Conservation (phyloP, 1,284 basidiomycete species). For the Sphaerobolus stellatus region DNA sequence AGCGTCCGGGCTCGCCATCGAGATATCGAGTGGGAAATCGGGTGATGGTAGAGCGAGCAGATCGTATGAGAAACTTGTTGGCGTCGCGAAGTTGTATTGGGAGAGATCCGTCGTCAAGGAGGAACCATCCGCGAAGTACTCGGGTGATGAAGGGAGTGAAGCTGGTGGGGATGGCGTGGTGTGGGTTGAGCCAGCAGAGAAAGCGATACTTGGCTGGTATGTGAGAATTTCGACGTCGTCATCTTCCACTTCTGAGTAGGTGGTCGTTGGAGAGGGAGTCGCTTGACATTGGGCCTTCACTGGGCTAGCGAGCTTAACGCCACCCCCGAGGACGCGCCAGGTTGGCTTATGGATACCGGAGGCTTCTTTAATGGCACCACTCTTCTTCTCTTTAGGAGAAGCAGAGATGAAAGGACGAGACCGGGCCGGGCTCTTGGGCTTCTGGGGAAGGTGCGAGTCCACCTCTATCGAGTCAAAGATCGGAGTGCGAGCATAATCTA, state of each 20-base stretch:
- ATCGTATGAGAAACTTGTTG: not conserved
- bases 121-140: not conserved
- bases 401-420: no score
- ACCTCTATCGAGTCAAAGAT: not conserved
- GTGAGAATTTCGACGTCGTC: not conserved
- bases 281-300: not conserved
- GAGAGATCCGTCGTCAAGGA: not conserved
- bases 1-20: not conserved
- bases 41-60: conserved; percentile 2
- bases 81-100: not conserved
- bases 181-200: not conserved
- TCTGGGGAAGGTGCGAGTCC: no score
- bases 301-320: conserved; percentile 37
- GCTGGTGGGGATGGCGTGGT: not conserved
- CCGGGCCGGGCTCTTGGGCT: no score
- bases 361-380: conserved; percentile 11
- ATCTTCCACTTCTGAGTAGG: not conserved
- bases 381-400: not conserved
- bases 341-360: conserved; percentile 23
- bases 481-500: not conserved
- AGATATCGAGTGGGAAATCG: not conserved
- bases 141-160: not conserved
- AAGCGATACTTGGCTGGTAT: not conserved
- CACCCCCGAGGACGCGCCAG: conserved; percentile 55
- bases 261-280: not conserved